Conservation (phyloP, 2,329 filamentous ascomycete genomes). For the Ceratocystis variospora region DNA sequence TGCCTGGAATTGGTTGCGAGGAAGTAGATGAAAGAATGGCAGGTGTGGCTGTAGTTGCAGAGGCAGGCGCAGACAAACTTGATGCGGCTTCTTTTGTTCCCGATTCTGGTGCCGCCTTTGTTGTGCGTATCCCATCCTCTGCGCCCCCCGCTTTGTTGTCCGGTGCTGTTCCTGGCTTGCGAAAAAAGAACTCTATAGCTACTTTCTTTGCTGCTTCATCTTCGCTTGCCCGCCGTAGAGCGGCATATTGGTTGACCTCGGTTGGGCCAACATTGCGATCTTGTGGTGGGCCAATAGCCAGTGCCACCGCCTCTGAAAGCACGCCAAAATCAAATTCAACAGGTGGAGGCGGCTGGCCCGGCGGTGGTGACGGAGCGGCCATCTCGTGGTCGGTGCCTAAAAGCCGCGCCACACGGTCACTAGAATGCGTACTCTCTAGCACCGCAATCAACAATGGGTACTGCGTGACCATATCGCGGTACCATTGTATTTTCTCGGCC, state of each 20-base stretch:
- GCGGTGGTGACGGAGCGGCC: neutral
- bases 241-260: conserved; percentile 12
- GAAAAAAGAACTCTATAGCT: conserved; percentile 18
- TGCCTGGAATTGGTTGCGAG: conserved; percentile 7
- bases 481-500: conserved; percentile 41
- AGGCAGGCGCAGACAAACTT: neutral
- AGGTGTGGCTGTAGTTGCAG: neutral
- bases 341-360: conserved; percentile 7
- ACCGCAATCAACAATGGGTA: conserved; percentile 29
- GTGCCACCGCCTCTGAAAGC: conserved; percentile 16
- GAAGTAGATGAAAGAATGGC: neutral
- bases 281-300: conserved; percentile 25
- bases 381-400: conserved; percentile 11
- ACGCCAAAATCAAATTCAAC: conserved; percentile 18
- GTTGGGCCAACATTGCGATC: conserved; percentile 18
- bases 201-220: conserved; percentile 15
- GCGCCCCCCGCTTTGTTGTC: neutral
- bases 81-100: neutral
- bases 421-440: conserved; percentile 23
- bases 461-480: conserved; percentile 32
- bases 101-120: neutral
- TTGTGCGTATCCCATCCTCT: neutral
- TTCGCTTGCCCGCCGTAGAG: conserved; percentile 12
- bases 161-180: conserved; percentile 2
- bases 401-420: conserved; percentile 27